These are phyloP conservation scores for Wickerhamomyces hampshirensis DNA, from an alignment of 805 yeast species.

Conservation along the genomic window DNA sequence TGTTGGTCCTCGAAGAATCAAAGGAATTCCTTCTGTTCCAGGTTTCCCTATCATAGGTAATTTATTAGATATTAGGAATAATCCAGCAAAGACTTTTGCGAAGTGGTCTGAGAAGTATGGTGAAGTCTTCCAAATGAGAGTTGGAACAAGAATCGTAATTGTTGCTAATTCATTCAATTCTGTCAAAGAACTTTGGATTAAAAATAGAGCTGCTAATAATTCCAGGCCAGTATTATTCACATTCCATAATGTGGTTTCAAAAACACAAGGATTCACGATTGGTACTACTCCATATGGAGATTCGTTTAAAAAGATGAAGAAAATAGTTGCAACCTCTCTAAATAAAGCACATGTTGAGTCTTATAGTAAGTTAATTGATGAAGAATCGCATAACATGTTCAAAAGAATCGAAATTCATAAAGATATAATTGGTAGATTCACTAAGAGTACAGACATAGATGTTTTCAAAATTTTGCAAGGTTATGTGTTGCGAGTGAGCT, in stretches of 20 bases:
- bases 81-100: slow-evolving; percentile 47
- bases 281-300: slow-evolving; percentile 61
- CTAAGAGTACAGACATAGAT: slow-evolving; percentile 31
- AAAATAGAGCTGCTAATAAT: slow-evolving; percentile 45
- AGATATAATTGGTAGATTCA: slow-evolving; percentile 3
- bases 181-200: slow-evolving; percentile 49
- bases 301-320: slow-evolving; percentile 42
- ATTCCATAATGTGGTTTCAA: slow-evolving; percentile 58
- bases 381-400: slow-evolving; percentile 31
- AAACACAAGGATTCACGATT: slow-evolving; percentile 52
- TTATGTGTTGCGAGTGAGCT: slow-evolving; percentile 46
- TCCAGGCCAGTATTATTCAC: slow-evolving; percentile 67
- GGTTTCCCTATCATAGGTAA: slow-evolving; percentile 52
- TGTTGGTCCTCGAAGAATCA: slow-evolving; percentile 28
- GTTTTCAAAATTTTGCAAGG: slow-evolving; percentile 40
- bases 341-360: slow-evolving; percentile 31
- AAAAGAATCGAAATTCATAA: slow-evolving; percentile 18
- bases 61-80: slow-evolving; percentile 35
- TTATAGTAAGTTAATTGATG: slow-evolving; percentile 32
- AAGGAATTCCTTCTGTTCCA: slow-evolving; percentile 34
- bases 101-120: slow-evolving; percentile 41
- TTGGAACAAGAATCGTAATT: slow-evolving; percentile 53
- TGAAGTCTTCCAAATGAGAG: slow-evolving; percentile 54
- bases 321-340: slow-evolving; percentile 41
- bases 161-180: slow-evolving; percentile 64